Percentiles rank a stretch among this genome's conserved stretches.
These are phyloP conservation scores for Aureobasidium sp. DNA, from an alignment of 2,329 filamentous ascomycete species.

Conservation along the genomic window DNA sequence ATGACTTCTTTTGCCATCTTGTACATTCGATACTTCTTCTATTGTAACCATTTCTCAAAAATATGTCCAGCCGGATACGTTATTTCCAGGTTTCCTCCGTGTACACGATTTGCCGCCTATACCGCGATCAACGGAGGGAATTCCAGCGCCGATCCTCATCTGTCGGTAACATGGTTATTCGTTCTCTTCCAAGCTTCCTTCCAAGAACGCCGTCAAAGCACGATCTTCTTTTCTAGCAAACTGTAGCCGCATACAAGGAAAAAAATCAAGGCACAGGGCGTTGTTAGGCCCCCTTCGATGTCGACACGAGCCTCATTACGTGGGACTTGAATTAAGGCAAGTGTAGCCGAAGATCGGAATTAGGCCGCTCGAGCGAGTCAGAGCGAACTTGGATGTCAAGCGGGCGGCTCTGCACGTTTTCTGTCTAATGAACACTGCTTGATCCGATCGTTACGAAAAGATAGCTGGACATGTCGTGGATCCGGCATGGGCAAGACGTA, in stretches of 20 bases:
- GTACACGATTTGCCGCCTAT: neutral
- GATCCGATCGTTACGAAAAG: neutral
- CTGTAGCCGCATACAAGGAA: neutral
- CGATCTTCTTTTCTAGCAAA: neutral
- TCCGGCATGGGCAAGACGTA: neutral
- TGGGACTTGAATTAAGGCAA: neutral
- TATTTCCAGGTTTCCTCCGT: neutral
- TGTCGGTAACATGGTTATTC: too few species aligned
- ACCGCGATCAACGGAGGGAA: neutral
- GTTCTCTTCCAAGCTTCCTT: neutral
- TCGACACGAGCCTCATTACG: constrained; percentile 6
- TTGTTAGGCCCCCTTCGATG: neutral
- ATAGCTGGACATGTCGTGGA: neutral
- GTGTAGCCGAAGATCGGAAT: neutral
- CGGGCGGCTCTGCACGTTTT: neutral
- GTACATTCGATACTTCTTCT: neutral
- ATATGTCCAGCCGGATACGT: neutral
- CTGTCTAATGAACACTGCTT: neutral
- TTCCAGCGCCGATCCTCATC: neutral
- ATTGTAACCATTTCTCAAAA: neutral
- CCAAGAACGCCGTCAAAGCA: neutral
- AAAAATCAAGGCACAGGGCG: constrained; percentile 1
- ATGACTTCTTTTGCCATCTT: neutral
- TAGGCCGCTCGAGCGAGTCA: neutral
- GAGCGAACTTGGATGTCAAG: neutral